Percentiles rank a stretch among this genome's conserved stretches.
These are phyloP conservation scores for Zygnema circumcarinatum DNA, from an alignment of 139 green algal species.

Conservation along the genomic window DNA sequence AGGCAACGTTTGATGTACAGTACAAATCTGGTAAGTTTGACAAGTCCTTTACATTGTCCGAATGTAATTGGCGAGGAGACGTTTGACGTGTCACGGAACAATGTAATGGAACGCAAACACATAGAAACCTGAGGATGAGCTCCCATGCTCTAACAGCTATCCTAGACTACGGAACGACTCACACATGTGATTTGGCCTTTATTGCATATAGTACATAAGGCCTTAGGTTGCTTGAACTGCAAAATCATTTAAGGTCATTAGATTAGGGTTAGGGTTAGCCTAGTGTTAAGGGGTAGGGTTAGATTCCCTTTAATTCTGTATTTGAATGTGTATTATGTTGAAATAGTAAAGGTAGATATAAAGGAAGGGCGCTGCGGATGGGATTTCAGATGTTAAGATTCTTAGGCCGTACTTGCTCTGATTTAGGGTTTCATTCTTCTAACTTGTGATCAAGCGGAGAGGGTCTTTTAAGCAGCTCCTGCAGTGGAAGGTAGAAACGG, in stretches of 20 bases:
- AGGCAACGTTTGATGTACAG: background rate
- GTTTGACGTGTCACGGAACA: too few relatives aligned
- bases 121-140: too few relatives aligned
- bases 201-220: too few relatives aligned
- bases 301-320: background rate
- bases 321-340: background rate
- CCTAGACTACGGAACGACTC: too few relatives aligned
- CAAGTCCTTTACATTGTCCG: background rate
- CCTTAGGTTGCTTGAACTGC: too few relatives aligned
- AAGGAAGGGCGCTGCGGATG: background rate
- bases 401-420: background rate
- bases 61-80: too few relatives aligned
- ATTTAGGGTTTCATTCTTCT: background rate
- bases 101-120: too few relatives aligned
- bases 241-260: too few relatives aligned
- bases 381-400: background rate
- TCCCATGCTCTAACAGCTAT: too few relatives aligned
- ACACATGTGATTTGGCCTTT: too few relatives aligned
- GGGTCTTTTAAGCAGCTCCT: slow-evolving; percentile 20
- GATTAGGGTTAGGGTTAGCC: background rate
- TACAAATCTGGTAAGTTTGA: too few relatives aligned
- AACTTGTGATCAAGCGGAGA: background rate
- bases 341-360: background rate
- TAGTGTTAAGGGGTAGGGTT: background rate
- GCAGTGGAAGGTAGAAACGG: background rate